Evolutionary conservation across 352 stramenopile genomes (phyloP).

Genomic region (Plasmopara muralis): DNA sequence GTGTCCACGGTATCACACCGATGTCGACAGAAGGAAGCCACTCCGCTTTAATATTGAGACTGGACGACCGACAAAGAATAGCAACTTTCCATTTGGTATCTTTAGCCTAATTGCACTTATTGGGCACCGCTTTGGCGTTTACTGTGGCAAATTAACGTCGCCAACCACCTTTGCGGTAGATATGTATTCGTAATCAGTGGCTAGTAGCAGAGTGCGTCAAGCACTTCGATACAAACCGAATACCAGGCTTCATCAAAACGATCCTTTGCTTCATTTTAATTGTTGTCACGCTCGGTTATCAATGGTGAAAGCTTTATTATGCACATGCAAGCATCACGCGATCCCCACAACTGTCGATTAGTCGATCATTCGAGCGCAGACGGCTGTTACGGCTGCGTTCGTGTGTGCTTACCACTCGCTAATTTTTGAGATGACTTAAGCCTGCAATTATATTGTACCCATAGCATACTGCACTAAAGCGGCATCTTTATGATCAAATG

Average conservation of each 20-base stretch:
- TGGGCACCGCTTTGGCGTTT: constrained; percentile 34
- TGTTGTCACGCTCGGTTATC: too few species aligned
- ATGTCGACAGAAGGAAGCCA: constrained; percentile 3
- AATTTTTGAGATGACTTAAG: too few species aligned
- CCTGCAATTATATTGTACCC: too few species aligned
- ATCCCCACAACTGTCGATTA: too few species aligned
- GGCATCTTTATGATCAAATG: too few species aligned
- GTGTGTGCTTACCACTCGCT: too few species aligned
- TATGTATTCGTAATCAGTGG: constrained; percentile 21
- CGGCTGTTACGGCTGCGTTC: too few species aligned
- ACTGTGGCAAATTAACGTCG: constrained; percentile 30
- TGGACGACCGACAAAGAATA: constrained; percentile 34
- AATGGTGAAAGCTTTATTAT: too few species aligned
- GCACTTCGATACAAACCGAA: constrained; percentile 24
- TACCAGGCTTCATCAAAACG: constrained; percentile 9
- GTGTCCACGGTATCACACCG: neutral
- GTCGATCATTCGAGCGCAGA: too few species aligned
- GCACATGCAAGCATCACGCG: too few species aligned
- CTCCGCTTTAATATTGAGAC: constrained; percentile 25
- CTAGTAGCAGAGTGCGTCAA: constrained; percentile 1
- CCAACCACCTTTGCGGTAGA: constrained; percentile 30
- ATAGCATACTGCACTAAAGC: too few species aligned
- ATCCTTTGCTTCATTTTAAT: too few species aligned
- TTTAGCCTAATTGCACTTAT: constrained; percentile 30
- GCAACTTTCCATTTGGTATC: constrained; percentile 37